Evolutionary conservation across 75 land plant genomes (phyloP).

Genomic region (Selaginella tamariscina): DNA sequence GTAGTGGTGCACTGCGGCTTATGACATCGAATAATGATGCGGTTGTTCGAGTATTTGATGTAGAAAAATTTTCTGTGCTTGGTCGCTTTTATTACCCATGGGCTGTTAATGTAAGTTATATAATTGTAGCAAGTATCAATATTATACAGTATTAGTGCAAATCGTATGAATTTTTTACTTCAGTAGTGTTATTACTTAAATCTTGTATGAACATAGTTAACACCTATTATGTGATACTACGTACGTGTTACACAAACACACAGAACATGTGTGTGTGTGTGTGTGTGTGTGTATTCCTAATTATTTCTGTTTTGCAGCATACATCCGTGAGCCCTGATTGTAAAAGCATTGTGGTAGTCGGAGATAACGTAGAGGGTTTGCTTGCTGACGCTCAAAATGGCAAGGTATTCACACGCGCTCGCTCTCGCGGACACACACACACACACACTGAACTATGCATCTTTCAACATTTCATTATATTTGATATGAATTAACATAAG

Average conservation of each 20-base stretch:
- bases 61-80: constrained; percentile 48
- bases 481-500: no score
- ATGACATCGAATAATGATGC: constrained; percentile 87
- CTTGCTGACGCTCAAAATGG: constrained; percentile 73
- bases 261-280: no score
- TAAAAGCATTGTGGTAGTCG: constrained; percentile 70
- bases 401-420: no score
- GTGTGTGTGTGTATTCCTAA: neutral
- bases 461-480: no score
- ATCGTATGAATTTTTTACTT: no score
- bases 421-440: no score
- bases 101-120: constrained; percentile 79
- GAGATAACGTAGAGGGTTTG: constrained; percentile 73
- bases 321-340: constrained; percentile 83
- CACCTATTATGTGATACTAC: no score
- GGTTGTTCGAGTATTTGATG: constrained; percentile 65
- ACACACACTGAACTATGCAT: no score
- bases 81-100: constrained; percentile 53
- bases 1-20: constrained; percentile 60
- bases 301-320: constrained; percentile 38
- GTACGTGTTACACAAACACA: no score
- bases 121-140: neutral
- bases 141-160: neutral
- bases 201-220: no score
- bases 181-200: no score